These are phyloP conservation scores for Ceratocystis cubensis DNA, from an alignment of 2,329 filamentous ascomycete species.

Conservation along the genomic window DNA sequence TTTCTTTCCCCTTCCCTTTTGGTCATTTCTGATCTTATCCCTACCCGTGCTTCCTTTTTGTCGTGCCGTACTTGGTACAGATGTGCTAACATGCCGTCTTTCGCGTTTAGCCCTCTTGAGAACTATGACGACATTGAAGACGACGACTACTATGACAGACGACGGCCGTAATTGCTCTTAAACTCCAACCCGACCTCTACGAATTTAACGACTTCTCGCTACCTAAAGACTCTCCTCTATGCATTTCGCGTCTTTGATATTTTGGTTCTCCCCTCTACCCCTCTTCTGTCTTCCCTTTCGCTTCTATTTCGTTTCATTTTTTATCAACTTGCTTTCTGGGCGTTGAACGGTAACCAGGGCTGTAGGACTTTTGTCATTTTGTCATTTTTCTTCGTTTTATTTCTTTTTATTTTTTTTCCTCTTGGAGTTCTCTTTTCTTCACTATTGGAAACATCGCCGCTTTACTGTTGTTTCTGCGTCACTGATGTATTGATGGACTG, in stretches of 20 bases:
- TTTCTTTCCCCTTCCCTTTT: not conserved
- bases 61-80: not conserved
- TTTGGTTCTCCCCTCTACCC: not conserved
- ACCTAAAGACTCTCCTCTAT: not conserved
- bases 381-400: not conserved
- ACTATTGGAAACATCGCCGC: not conserved
- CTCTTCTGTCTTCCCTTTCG: not conserved
- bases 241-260: slow-evolving; percentile 4
- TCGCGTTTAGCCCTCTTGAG: not conserved
- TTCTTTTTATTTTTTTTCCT: slow-evolving; percentile 6
- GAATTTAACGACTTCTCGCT: slow-evolving; percentile 7
- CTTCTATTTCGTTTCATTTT: slow-evolving; percentile 2
- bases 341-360: slow-evolving; percentile 15
- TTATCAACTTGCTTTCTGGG: slow-evolving; percentile 15
- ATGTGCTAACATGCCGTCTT: not conserved
- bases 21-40: not conserved
- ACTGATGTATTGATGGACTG: not conserved
- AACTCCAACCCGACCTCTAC: slow-evolving; percentile 1
- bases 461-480: not conserved
- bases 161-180: not conserved
- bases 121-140: not conserved
- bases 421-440: not conserved
- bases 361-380: slow-evolving; percentile 5
- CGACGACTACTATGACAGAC: not conserved
- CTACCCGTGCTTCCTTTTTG: not conserved